These are phyloP conservation scores for Zygoascus meyerae DNA, from an alignment of 1,139 yeast species.

Conservation along the genomic window DNA sequence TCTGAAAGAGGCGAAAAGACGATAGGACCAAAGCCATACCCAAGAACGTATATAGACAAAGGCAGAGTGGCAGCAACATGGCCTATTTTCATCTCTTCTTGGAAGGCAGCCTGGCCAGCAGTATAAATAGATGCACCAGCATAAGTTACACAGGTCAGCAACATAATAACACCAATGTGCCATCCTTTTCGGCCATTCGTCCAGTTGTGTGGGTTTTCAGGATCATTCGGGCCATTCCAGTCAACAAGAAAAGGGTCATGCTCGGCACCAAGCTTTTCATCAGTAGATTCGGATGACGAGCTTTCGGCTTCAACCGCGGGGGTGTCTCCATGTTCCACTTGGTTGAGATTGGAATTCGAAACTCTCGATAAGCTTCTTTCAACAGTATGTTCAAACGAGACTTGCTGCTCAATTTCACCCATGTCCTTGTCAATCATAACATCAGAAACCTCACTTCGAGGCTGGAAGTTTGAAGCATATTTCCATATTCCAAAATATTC, in stretches of 20 bases:
- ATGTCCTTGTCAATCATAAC: neutral
- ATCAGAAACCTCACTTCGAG: constrained; percentile 5
- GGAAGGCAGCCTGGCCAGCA: constrained; percentile 45
- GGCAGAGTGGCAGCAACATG: constrained; percentile 43
- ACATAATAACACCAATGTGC: constrained; percentile 38
- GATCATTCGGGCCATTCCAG: constrained; percentile 50
- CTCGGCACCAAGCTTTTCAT: neutral
- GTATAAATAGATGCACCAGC: constrained; percentile 57
- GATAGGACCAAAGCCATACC: constrained; percentile 53
- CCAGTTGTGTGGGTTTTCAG: constrained; percentile 57
- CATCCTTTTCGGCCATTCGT: constrained; percentile 36
- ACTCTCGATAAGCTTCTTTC: neutral
- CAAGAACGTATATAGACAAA: constrained; percentile 50
- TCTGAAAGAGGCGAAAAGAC: constrained; percentile 51
- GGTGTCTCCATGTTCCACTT: neutral
- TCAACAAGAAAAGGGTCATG: constrained; percentile 24
- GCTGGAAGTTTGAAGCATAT: constrained; percentile 13
- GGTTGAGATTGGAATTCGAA: too few species aligned
- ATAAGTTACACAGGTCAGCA: constrained; percentile 48
- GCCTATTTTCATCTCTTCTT: constrained; percentile 40
- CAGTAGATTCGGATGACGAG: neutral
- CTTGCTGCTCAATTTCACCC: neutral
- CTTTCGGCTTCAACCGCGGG: neutral
- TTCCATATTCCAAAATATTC: constrained; percentile 14
- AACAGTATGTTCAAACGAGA: neutral